These are phyloP conservation scores for Pseudocercospora cruenta DNA, from an alignment of 2,329 filamentous ascomycete species.

Conservation along the genomic window DNA sequence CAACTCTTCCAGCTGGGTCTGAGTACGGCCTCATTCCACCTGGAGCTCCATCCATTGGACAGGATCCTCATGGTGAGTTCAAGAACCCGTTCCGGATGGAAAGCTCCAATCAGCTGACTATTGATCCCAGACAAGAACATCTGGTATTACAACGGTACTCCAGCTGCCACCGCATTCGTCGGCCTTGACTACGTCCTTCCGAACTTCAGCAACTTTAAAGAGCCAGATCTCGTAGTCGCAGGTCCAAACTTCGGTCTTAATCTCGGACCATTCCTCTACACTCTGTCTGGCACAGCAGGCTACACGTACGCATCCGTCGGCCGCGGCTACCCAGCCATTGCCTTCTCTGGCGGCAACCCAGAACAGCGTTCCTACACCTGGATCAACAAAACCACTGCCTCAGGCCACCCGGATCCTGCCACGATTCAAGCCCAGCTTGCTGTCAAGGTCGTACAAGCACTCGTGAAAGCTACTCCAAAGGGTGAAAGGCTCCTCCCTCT, in stretches of 20 bases:
- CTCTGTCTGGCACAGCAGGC: slow-evolving; percentile 55
- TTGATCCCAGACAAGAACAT: slow-evolving; percentile 51
- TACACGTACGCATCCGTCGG: slow-evolving; percentile 54
- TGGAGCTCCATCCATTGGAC: slow-evolving; percentile 54
- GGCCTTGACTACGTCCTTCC: slow-evolving; percentile 55
- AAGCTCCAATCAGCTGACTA: too few relatives aligned
- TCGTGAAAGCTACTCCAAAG: slow-evolving; percentile 44
- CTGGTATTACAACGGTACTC: slow-evolving; percentile 65
- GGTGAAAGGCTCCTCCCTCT: slow-evolving; percentile 47
- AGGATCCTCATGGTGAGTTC: slow-evolving; percentile 46
- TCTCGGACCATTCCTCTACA: slow-evolving; percentile 59
- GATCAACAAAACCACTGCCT: slow-evolving; percentile 45
- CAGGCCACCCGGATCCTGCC: slow-evolving; percentile 44
- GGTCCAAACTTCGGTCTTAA: slow-evolving; percentile 63
- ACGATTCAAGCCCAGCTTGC: slow-evolving; percentile 50
- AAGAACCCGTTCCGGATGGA: neutral
- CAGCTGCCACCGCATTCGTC: slow-evolving; percentile 59
- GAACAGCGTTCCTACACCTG: slow-evolving; percentile 48
- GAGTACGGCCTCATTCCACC: slow-evolving; percentile 53
- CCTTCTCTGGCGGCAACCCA: slow-evolving; percentile 51
- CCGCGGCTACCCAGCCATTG: slow-evolving; percentile 54
- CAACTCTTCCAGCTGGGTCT: slow-evolving; percentile 47
- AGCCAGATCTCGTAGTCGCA: slow-evolving; percentile 58
- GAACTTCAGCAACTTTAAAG: slow-evolving; percentile 51
- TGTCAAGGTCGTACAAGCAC: slow-evolving; percentile 49